Evolutionary conservation across 2,329 filamentous ascomycete genomes (phyloP).

Genomic region (Monosporascus ibericus): DNA sequence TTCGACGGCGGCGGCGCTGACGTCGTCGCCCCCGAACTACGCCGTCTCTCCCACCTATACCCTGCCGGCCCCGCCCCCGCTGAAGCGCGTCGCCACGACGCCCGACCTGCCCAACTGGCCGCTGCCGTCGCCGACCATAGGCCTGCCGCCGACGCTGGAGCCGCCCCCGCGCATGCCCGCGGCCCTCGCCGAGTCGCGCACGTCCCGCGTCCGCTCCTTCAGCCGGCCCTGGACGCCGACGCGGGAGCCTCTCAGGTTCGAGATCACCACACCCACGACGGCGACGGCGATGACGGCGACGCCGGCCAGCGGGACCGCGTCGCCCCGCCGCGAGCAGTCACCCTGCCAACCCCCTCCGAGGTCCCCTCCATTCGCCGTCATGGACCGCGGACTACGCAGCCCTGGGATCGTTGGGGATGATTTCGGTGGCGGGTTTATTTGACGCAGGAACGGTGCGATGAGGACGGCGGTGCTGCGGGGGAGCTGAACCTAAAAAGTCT

Average conservation of each 20-base stretch:
- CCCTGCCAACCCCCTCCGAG: conserved; percentile 4
- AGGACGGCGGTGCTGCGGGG: no score
- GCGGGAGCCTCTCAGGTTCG: conserved; percentile 4
- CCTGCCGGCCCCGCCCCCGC: background rate
- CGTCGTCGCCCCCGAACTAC: background rate
- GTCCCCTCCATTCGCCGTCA: conserved; percentile 7
- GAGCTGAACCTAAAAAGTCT: background rate
- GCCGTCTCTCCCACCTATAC: background rate
- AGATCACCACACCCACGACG: conserved; percentile 10
- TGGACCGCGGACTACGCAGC: conserved; percentile 12
- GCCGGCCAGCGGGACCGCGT: background rate
- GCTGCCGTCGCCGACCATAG: conserved; percentile 9
- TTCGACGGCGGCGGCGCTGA: background rate
- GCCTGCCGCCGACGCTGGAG: conserved; percentile 7
- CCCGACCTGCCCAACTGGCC: conserved; percentile 12
- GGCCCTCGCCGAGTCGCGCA: conserved; percentile 17
- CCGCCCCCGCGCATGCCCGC: conserved; percentile 10
- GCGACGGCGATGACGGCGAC: background rate
- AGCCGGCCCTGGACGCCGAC: conserved; percentile 15
- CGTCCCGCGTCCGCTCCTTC: conserved; percentile 14
- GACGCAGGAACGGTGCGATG: background rate
- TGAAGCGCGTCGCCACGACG: conserved; percentile 10
- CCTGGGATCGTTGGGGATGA: conserved; percentile 19
- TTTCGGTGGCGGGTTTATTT: conserved; percentile 14
- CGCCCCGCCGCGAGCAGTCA: conserved; percentile 4